Conservation (phyloP, 139 green algal genomes). For the Haematococcus lacustris region DNA sequence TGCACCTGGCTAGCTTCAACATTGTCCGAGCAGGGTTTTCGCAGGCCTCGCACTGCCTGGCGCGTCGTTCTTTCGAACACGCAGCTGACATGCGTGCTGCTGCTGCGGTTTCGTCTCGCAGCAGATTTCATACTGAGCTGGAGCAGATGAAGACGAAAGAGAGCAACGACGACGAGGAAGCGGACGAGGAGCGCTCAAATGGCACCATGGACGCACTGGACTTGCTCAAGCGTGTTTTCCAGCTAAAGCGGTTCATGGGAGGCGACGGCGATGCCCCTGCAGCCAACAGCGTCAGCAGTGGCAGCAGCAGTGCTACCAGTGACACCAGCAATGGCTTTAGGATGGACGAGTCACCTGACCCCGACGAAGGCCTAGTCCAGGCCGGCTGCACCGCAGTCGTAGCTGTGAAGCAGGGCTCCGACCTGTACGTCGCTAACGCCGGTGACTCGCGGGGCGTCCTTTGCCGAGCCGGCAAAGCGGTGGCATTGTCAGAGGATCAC, state of each 20-base stretch:
- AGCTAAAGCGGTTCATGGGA: slow-evolving; percentile 47
- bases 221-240: slow-evolving; percentile 50
- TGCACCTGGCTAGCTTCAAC: no score
- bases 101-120: slow-evolving; percentile 46
- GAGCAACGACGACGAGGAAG: slow-evolving; percentile 26
- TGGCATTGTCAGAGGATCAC: slow-evolving; percentile 76
- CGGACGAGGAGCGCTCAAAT: slow-evolving; percentile 16
- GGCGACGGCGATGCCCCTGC: no score
- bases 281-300: no score
- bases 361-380: slow-evolving; percentile 40
- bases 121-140: slow-evolving; percentile 44
- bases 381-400: slow-evolving; percentile 84
- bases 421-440: slow-evolving; percentile 85
- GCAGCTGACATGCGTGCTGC: no score
- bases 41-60: no score
- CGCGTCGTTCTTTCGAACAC: no score
- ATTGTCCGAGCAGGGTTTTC: no score
- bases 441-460: slow-evolving; percentile 83
- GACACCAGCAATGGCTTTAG: slow-evolving; percentile 14
- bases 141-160: slow-evolving; percentile 49
- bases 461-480: slow-evolving; percentile 45
- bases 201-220: slow-evolving; percentile 46
- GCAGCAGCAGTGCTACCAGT: no score
- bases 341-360: slow-evolving; percentile 13
- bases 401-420: slow-evolving; percentile 57